Conservation (phyloP, 78 protist genomes). For the Cavenderia fasciculata region DNA sequence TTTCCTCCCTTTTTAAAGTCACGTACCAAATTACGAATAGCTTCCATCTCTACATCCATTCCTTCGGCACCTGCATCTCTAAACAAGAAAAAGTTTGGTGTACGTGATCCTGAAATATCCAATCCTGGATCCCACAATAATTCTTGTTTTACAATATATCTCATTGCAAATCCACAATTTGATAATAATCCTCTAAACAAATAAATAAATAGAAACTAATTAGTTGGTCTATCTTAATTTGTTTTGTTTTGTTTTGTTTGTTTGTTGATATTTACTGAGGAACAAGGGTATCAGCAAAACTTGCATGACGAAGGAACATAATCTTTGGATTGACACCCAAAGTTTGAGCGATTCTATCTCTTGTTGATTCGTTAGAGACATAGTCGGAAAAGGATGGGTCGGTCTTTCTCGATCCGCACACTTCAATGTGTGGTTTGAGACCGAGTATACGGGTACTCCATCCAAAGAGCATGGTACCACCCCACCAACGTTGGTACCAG, state of each 20-base stretch:
- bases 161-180: too few relatives aligned
- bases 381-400: too few relatives aligned
- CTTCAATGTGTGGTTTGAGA: conserved; percentile 20
- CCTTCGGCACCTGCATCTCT: conserved; percentile 79
- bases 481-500: conserved; percentile 78
- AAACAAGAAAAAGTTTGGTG: conserved; percentile 70
- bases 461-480: conserved; percentile 75
- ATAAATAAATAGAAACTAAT: neutral
- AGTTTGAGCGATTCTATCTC: conserved; percentile 27
- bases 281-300: conserved; percentile 71
- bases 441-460: conserved; percentile 42
- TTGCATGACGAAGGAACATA: conserved; percentile 56
- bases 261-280: conserved; percentile 52
- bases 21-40: conserved; percentile 27
- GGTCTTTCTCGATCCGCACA: conserved; percentile 16
- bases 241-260: neutral
- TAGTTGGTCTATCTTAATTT: neutral
- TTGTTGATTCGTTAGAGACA: neutral
- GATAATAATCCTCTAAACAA: conserved; percentile 38
- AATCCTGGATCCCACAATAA: conserved; percentile 76
- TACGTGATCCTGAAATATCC: conserved; percentile 75
- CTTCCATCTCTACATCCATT: conserved; percentile 77
- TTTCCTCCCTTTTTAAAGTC: conserved; percentile 57
- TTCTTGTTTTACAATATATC: conserved; percentile 78
- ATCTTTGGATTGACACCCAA: conserved; percentile 59